phyloP scores from a whole-genome alignment of 208 protist species.

The Phytomonas francai region DNA sequence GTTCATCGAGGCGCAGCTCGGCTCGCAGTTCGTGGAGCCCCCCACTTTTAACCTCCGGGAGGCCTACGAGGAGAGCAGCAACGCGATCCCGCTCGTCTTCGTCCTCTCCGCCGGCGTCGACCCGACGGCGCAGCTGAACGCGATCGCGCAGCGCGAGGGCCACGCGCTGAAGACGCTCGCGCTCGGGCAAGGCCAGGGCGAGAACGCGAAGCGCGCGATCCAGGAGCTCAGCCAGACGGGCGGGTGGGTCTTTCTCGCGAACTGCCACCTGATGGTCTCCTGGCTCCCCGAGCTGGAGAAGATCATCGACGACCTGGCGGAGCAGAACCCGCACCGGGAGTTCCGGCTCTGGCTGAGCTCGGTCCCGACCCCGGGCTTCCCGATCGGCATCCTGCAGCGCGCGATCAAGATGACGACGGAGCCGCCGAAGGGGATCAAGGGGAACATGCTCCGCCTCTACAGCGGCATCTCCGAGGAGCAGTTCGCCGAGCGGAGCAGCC shows the following conservation, averaged over 20 bases:
- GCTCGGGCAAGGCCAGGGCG: slow-evolving; percentile 95
- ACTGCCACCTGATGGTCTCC: slow-evolving; percentile 97
- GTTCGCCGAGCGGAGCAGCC: slow-evolving; percentile 67
- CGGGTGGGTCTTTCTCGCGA: slow-evolving; percentile 97
- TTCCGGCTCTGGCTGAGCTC: slow-evolving; percentile 99
- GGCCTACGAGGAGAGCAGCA: slow-evolving; percentile 91
- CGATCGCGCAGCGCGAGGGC: slow-evolving; percentile 83
- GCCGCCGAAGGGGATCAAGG: slow-evolving; percentile 96
- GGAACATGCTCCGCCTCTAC: slow-evolving; percentile 96
- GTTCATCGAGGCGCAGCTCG: slow-evolving; percentile 95
- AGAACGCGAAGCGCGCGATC: slow-evolving; percentile 92
- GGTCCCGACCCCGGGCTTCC: slow-evolving; percentile 94
- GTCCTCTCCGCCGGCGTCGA: slow-evolving; percentile 97
- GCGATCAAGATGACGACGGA: slow-evolving; percentile 99
- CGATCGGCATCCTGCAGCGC: slow-evolving; percentile 94
- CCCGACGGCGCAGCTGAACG: slow-evolving; percentile 90
- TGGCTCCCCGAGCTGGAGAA: slow-evolving; percentile 97
- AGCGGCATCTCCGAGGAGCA: slow-evolving; percentile 87
- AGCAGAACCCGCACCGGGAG: slow-evolving; percentile 88
- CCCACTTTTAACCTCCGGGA: slow-evolving; percentile 94
- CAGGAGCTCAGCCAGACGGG: slow-evolving; percentile 89
- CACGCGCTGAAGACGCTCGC: slow-evolving; percentile 90
- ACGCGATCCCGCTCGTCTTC: slow-evolving; percentile 95
- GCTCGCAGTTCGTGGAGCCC: slow-evolving; percentile 93
- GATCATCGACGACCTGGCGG: slow-evolving; percentile 91